These are phyloP conservation scores for Panaeolus papilionaceus DNA, from an alignment of 768 basidiomycete genomes.

Conservation along the genomic window DNA sequence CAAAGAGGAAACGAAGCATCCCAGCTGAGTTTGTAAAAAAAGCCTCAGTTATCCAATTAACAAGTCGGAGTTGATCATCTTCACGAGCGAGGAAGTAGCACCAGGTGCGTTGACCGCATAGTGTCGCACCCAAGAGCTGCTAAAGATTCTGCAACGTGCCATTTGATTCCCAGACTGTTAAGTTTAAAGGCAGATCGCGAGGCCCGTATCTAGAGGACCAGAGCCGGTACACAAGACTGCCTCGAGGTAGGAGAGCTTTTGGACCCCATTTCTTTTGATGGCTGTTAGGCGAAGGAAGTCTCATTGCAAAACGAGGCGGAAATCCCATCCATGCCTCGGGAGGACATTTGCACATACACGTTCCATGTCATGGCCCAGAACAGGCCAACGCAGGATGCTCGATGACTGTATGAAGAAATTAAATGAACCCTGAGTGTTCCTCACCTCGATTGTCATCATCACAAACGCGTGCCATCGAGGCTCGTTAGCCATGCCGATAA, in stretches of 20 bases:
- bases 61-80: constrained; percentile 11
- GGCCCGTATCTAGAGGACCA: constrained; percentile 5
- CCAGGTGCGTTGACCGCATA: not conserved
- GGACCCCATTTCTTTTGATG: constrained; percentile 12
- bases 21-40: constrained; percentile 10
- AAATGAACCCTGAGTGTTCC: not conserved
- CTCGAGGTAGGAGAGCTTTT: constrained; percentile 11
- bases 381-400: not conserved
- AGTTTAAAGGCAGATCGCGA: constrained; percentile 11
- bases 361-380: constrained; percentile 5
- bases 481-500: constrained; percentile 7
- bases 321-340: constrained; percentile 5
- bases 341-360: constrained; percentile 9
- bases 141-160: constrained; percentile 6
- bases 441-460: constrained; percentile 9
- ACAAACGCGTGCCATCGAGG: constrained; percentile 11
- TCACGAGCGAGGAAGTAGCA: not conserved
- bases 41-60: not conserved
- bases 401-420: not conserved
- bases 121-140: constrained; percentile 7
- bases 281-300: constrained; percentile 12
- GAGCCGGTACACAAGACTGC: constrained; percentile 8
- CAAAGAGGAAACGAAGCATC: constrained; percentile 13
- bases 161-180: constrained; percentile 6
- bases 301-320: constrained; percentile 11